A percentile compares a stretch with the other conserved stretches of the same genome.
Conservation (phyloP, 2,329 filamentous ascomycete species). For the Nemania diffusa region DNA sequence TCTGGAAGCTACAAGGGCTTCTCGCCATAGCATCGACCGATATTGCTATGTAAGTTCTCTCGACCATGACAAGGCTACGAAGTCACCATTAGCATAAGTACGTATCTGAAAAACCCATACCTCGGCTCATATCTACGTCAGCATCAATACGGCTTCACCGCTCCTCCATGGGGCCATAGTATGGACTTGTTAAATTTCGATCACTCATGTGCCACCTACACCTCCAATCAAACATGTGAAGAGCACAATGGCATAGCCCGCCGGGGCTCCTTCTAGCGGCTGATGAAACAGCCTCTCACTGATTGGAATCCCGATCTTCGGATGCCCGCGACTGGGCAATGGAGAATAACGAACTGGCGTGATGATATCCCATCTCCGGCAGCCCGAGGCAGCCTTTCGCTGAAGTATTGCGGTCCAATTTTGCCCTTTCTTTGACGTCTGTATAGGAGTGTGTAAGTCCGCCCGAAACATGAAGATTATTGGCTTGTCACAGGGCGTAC, state of each 20-base stretch:
- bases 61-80: neutral
- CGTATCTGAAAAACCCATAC: constrained; percentile 18
- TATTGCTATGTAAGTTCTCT: neutral
- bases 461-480: neutral
- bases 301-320: constrained; percentile 18
- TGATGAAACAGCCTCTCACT: constrained; percentile 27
- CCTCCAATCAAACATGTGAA: constrained; percentile 20
- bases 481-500: neutral
- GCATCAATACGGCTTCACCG: constrained; percentile 15
- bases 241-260: constrained; percentile 6
- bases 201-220: constrained; percentile 22
- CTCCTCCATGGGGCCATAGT: constrained; percentile 2
- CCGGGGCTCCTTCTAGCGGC: constrained; percentile 1
- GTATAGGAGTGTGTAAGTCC: neutral
- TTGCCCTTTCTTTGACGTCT: constrained; percentile 10
- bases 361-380: neutral
- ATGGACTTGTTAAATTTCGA: constrained; percentile 10
- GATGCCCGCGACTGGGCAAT: constrained; percentile 8
- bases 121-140: constrained; percentile 26
- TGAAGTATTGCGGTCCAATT: constrained; percentile 7
- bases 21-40: constrained; percentile 1
- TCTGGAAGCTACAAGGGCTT: neutral
- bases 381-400: neutral
- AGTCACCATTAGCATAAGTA: neutral
- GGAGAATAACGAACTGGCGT: neutral